Evolutionary conservation across 2,329 filamentous ascomycete species (phyloP).

Genomic region (Cladophialophora immunda): DNA sequence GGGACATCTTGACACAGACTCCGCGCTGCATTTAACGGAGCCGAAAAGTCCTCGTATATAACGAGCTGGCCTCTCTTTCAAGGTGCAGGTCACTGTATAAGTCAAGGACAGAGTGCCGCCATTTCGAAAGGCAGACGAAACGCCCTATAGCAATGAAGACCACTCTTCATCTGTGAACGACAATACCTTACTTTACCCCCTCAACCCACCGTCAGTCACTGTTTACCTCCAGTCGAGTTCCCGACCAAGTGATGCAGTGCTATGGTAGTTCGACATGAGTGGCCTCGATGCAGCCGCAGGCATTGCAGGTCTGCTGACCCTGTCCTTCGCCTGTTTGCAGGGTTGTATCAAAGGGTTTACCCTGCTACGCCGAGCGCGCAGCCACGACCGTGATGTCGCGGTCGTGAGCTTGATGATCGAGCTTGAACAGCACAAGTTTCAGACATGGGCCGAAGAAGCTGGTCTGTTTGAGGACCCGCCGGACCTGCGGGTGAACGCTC

Average conservation of each 20-base stretch:
- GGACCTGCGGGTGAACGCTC: background rate
- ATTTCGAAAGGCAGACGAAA: too few relatives aligned
- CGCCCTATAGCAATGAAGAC: too few relatives aligned
- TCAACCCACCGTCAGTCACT: too few relatives aligned
- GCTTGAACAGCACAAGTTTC: constrained; percentile 7
- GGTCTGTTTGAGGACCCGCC: constrained; percentile 3
- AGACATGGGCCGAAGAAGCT: constrained; percentile 7
- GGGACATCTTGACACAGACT: too few relatives aligned
- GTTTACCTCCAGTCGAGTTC: too few relatives aligned
- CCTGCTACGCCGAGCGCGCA: background rate
- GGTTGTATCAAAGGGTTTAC: constrained; percentile 11
- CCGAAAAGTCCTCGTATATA: too few relatives aligned
- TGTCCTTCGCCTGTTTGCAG: constrained; percentile 11
- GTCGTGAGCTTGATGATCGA: constrained; percentile 9
- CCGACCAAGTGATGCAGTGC: background rate
- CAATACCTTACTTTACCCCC: background rate
- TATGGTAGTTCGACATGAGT: background rate
- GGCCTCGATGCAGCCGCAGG: constrained; percentile 6
- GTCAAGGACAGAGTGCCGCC: too few relatives aligned
- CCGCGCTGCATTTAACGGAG: too few relatives aligned
- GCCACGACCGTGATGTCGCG: constrained; percentile 5
- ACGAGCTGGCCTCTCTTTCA: too few relatives aligned
- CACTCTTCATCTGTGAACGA: background rate
- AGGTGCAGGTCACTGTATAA: too few relatives aligned
- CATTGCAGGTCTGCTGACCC: constrained; percentile 10